Conservation (phyloP, 352 stramenopile species). For the Globisporangium megalacanthum region DNA sequence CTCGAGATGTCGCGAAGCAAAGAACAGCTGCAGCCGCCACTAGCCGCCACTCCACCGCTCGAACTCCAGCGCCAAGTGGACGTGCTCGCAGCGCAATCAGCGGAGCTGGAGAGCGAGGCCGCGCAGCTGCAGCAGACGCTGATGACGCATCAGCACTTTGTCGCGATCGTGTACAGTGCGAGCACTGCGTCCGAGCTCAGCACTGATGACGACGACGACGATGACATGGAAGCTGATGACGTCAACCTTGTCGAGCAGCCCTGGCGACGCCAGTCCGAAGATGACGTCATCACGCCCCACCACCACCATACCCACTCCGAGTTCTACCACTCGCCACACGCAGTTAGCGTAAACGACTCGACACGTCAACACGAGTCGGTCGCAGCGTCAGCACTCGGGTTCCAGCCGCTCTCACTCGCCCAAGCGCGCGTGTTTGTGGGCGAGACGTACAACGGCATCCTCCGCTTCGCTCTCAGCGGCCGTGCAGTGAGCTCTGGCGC, state of each 20-base stretch:
- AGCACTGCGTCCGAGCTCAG: slow-evolving; percentile 12
- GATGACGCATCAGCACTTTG: slow-evolving; percentile 34
- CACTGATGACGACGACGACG: slow-evolving; percentile 13
- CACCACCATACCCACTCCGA: slow-evolving; percentile 11
- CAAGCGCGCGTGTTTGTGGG: slow-evolving; percentile 21
- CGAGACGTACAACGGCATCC: slow-evolving; percentile 40
- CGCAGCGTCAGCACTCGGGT: slow-evolving; percentile 11
- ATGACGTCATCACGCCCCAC: slow-evolving; percentile 35
- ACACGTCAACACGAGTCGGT: no score
- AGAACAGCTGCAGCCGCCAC: slow-evolving; percentile 9
- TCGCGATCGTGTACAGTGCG: slow-evolving; percentile 24
- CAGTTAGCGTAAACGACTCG: no score
- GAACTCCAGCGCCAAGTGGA: slow-evolving; percentile 31
- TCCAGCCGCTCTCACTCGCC: slow-evolving; percentile 17
- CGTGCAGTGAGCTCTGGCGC: slow-evolving; percentile 38
- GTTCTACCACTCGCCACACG: slow-evolving; percentile 28
- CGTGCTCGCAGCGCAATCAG: slow-evolving; percentile 31
- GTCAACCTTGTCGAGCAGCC: no score
- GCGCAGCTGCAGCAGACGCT: slow-evolving; percentile 37
- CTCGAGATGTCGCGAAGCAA: slow-evolving; percentile 14
- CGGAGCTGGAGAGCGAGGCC: slow-evolving; percentile 36
- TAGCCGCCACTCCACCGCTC: no score
- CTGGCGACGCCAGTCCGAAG: no score
- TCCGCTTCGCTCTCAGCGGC: slow-evolving; percentile 50
- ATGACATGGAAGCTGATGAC: slow-evolving; percentile 13